Percentiles rank a stretch among this genome's conserved stretches.
Conservation (phyloP, 331 rosid species). For the Rosa hybrid region DNA sequence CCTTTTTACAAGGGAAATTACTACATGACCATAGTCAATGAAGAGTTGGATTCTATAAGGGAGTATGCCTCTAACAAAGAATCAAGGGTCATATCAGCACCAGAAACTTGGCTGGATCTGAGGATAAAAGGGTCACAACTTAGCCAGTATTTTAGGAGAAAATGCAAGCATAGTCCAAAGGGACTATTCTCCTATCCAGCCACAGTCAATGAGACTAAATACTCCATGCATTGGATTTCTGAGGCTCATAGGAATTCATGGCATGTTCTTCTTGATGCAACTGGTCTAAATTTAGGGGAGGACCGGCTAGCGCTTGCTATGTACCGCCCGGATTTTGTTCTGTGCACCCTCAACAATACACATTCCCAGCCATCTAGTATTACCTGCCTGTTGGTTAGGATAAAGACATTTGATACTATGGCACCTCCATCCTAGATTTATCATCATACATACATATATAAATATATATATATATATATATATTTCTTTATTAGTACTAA, state of each 20-base stretch:
- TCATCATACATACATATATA: not conserved
- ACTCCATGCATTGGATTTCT: slow-evolving; percentile 39
- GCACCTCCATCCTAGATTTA: slow-evolving; percentile 21
- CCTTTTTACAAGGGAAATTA: slow-evolving; percentile 34
- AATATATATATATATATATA: not conserved
- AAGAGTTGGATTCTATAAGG: slow-evolving; percentile 21
- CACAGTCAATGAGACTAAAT: slow-evolving; percentile 13
- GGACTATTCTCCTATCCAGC: slow-evolving; percentile 34
- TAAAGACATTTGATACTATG: slow-evolving; percentile 38
- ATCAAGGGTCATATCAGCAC: slow-evolving; percentile 30
- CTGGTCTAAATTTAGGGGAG: slow-evolving; percentile 29
- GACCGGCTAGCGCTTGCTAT: slow-evolving; percentile 29
- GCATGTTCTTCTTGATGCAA: slow-evolving; percentile 41
- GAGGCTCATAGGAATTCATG: slow-evolving; percentile 40
- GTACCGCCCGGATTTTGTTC: slow-evolving; percentile 36
- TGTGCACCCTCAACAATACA: slow-evolving; percentile 34
- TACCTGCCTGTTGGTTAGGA: slow-evolving; percentile 41
- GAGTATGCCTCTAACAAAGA: slow-evolving; percentile 27
- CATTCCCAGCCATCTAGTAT: slow-evolving; percentile 32
- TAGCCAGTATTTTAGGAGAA: slow-evolving; percentile 41
- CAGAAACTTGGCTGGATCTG: slow-evolving; percentile 38
- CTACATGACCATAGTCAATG: slow-evolving; percentile 26
- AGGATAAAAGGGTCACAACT: slow-evolving; percentile 39
- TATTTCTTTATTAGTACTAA: not conserved
- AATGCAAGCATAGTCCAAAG: slow-evolving; percentile 36